These are phyloP conservation scores for Spencermartinsiella europaea DNA, from an alignment of 805 yeast species.

Conservation along the genomic window DNA sequence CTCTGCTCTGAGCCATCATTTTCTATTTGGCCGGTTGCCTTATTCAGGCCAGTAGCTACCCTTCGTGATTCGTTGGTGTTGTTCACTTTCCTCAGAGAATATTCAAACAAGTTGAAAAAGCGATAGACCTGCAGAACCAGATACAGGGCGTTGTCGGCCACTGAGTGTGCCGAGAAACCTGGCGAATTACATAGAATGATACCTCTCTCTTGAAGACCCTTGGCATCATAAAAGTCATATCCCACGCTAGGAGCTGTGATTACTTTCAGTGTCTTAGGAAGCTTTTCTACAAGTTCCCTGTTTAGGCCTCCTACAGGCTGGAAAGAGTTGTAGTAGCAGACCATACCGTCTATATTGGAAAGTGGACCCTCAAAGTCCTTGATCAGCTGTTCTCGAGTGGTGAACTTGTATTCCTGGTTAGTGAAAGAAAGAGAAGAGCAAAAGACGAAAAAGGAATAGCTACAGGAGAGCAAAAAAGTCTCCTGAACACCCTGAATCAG, in stretches of 20 bases:
- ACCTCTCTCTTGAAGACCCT: slow-evolving; percentile 38
- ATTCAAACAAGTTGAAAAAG: slow-evolving; percentile 45
- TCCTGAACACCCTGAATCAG: no score
- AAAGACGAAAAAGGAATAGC: not conserved
- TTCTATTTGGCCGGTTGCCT: slow-evolving; percentile 9
- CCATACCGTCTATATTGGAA: slow-evolving; percentile 46
- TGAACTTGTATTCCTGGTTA: slow-evolving; percentile 9
- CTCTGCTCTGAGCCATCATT: slow-evolving; percentile 19
- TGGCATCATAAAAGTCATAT: slow-evolving; percentile 46
- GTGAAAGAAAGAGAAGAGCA: not conserved
- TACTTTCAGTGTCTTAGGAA: slow-evolving; percentile 45
- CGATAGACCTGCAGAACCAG: slow-evolving; percentile 58
- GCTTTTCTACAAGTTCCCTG: slow-evolving; percentile 35
- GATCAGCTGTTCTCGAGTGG: slow-evolving; percentile 35
- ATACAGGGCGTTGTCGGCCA: slow-evolving; percentile 64
- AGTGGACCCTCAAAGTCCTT: slow-evolving; percentile 37
- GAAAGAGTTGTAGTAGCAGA: slow-evolving; percentile 52
- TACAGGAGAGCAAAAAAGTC: not conserved
- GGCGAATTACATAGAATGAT: slow-evolving; percentile 57
- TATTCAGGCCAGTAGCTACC: slow-evolving; percentile 14
- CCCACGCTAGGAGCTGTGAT: slow-evolving; percentile 60
- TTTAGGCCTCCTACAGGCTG: slow-evolving; percentile 21
- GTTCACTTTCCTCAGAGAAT: slow-evolving; percentile 36
- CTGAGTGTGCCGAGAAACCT: slow-evolving; percentile 51
- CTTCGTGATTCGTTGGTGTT: slow-evolving; percentile 46